phyloP scores from a whole-genome alignment of 2,329 filamentous ascomycete genomes.

The Clathrospora elynae region DNA sequence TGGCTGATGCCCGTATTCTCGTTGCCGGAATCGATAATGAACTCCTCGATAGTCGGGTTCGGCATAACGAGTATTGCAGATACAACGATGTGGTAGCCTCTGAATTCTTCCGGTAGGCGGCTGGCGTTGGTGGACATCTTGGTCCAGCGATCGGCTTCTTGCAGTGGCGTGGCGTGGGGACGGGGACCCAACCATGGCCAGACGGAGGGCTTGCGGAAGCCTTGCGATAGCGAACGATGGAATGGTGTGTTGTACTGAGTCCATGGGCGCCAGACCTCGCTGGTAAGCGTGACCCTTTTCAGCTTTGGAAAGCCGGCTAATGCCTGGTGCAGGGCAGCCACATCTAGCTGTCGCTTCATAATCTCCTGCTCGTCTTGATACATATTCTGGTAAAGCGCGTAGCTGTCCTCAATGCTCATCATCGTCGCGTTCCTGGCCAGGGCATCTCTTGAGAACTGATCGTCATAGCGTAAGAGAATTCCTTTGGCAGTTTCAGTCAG shows the following conservation, averaged over 20 bases:
- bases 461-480: constrained; percentile 19
- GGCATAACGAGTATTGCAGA: constrained; percentile 31
- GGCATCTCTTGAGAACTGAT: constrained; percentile 18
- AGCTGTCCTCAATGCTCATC: constrained; percentile 33
- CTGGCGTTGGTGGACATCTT: neutral
- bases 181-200: constrained; percentile 38
- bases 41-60: constrained; percentile 39
- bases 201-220: constrained; percentile 50
- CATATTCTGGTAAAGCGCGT: constrained; percentile 40
- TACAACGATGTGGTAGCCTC: constrained; percentile 40
- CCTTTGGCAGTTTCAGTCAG: constrained; percentile 25
- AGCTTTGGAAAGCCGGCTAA: constrained; percentile 46
- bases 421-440: constrained; percentile 20
- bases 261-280: constrained; percentile 47
- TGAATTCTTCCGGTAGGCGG: constrained; percentile 25
- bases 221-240: constrained; percentile 49
- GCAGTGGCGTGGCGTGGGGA: constrained; percentile 9
- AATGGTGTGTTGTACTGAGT: constrained; percentile 52
- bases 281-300: constrained; percentile 48
- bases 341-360: constrained; percentile 34
- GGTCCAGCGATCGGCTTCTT: neutral
- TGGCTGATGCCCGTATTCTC: constrained; percentile 12
- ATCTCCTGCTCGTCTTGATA: constrained; percentile 43
- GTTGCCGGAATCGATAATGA: constrained; percentile 41
- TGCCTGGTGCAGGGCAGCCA: constrained; percentile 41